Conservation (phyloP, 2,329 filamentous ascomycete species). For the Phaeosphaeria sp. region DNA sequence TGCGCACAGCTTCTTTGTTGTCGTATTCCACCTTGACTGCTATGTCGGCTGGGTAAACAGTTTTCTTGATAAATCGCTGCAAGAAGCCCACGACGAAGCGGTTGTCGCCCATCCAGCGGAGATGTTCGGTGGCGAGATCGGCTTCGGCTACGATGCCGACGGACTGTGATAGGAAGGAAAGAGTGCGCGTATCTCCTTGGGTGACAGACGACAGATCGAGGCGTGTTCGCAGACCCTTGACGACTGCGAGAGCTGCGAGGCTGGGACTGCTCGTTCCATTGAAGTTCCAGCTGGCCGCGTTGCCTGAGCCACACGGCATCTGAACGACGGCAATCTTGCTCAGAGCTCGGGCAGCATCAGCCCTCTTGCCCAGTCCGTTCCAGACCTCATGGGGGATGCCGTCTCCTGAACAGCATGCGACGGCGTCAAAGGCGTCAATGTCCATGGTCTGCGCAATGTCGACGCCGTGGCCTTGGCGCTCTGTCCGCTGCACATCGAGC, state of each 20-base stretch:
- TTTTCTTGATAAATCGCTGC: constrained; percentile 76
- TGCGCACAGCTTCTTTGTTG: constrained; percentile 75
- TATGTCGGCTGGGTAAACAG: constrained; percentile 86
- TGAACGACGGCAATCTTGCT: constrained; percentile 81
- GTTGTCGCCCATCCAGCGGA: constrained; percentile 89
- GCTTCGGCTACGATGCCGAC: constrained; percentile 89
- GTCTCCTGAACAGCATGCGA: constrained; percentile 90
- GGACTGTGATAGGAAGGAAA: constrained; percentile 91
- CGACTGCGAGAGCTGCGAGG: constrained; percentile 78
- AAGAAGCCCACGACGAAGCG: constrained; percentile 87
- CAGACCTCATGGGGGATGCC: constrained; percentile 93
- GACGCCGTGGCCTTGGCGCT: constrained; percentile 76
- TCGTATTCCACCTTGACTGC: constrained; percentile 83
- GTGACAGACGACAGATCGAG: constrained; percentile 89
- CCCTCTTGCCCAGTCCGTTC: constrained; percentile 82
- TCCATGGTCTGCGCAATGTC: constrained; percentile 79
- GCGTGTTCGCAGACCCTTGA: constrained; percentile 86
- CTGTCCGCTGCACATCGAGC: constrained; percentile 76
- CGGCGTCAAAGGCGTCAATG: constrained; percentile 79
- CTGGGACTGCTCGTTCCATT: constrained; percentile 80
- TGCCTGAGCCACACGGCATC: constrained; percentile 91
- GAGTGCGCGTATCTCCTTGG: constrained; percentile 73
- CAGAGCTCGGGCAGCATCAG: constrained; percentile 77
- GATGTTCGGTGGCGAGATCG: constrained; percentile 86
- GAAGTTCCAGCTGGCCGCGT: constrained; percentile 89